Conservation (phyloP, 345 rosid genomes). For the Cardamine chenopodiifolia region DNA sequence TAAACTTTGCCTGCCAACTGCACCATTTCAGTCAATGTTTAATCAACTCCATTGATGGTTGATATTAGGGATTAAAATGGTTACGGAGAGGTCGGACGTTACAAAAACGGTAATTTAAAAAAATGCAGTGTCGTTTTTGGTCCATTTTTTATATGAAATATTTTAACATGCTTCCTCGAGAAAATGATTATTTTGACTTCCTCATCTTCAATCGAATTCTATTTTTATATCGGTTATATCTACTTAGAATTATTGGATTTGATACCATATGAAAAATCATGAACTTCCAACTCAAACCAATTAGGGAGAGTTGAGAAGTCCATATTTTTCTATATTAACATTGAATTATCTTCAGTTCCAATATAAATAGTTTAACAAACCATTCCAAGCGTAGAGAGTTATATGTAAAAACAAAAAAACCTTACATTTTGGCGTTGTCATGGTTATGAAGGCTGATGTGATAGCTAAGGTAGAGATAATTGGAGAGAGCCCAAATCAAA, state of each 20-base stretch:
- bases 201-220: too few relatives aligned
- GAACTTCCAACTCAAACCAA: too few relatives aligned
- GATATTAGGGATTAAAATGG: neutral
- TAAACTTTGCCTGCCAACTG: constrained; percentile 64
- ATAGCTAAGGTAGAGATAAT: constrained; percentile 59
- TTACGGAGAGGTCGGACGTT: neutral
- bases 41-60: neutral
- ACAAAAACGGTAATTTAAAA: neutral
- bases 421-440: constrained; percentile 39
- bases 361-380: neutral
- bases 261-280: too few relatives aligned
- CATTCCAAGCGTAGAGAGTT: neutral
- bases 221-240: too few relatives aligned
- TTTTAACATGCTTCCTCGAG: too few relatives aligned
- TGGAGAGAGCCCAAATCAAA: constrained; percentile 39
- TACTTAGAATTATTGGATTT: too few relatives aligned
- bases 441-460: constrained; percentile 18
- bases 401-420: neutral
- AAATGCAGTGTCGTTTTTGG: neutral
- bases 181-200: too few relatives aligned
- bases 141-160: neutral
- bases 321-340: too few relatives aligned
- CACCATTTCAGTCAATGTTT: constrained; percentile 8
- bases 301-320: too few relatives aligned
- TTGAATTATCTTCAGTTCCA: too few relatives aligned